These are phyloP conservation scores for Solanum verrucosum DNA, from an alignment of 257 asterid genomes.

Conservation along the genomic window DNA sequence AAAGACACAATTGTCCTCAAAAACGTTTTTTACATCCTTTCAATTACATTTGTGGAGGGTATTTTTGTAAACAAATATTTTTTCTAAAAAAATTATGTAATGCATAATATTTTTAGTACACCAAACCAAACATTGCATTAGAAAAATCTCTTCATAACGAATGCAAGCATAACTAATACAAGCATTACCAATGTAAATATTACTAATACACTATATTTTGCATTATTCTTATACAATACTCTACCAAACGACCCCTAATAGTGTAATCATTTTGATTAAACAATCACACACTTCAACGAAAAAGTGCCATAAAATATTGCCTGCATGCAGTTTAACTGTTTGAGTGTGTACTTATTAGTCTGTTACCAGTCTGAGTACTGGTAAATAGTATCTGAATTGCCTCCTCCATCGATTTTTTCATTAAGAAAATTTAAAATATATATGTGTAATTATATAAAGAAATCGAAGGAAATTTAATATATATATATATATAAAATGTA, in stretches of 20 bases:
- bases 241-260: not conserved
- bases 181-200: too few relatives aligned
- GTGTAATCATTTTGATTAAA: not conserved
- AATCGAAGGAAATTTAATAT: fast-evolving
- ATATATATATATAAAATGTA: fast-evolving
- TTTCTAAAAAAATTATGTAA: too few relatives aligned
- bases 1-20: not conserved
- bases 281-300: not conserved
- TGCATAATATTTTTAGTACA: not conserved
- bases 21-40: too few relatives aligned
- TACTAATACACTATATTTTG: too few relatives aligned
- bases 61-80: too few relatives aligned
- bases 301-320: not conserved
- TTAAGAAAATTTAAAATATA: not conserved
- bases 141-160: too few relatives aligned
- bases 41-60: not conserved
- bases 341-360: not conserved
- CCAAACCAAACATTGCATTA: not conserved
- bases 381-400: not conserved
- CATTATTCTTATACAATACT: too few relatives aligned
- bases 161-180: too few relatives aligned
- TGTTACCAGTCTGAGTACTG: not conserved
- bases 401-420: not conserved
- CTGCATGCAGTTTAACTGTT: not conserved
- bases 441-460: fast-evolving